phyloP scores from a whole-genome alignment of 2,329 filamentous ascomycete species.

The Aureobasidium sp. region DNA sequence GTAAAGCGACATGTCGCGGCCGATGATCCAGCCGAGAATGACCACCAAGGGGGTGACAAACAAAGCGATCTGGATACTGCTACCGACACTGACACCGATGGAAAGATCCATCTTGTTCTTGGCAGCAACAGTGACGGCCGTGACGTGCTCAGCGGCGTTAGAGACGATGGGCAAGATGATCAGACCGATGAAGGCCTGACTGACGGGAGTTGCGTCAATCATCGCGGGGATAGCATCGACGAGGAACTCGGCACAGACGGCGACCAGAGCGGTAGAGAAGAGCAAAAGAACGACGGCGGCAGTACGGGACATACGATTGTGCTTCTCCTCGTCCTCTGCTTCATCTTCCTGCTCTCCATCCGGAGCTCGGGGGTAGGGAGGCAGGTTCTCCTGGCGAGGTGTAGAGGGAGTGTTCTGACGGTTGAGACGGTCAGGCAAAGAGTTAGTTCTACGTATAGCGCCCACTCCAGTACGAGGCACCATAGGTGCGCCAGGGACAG shows the following conservation, averaged over 20 bases:
- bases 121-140: slow-evolving; percentile 67
- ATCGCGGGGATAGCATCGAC: slow-evolving; percentile 65
- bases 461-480: slow-evolving; percentile 29
- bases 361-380: neutral
- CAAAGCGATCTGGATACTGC: slow-evolving; percentile 71
- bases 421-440: slow-evolving; percentile 61
- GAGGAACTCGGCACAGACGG: slow-evolving; percentile 62
- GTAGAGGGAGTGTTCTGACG: slow-evolving; percentile 16
- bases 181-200: slow-evolving; percentile 67
- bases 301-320: slow-evolving; percentile 46
- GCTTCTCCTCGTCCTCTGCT: slow-evolving; percentile 24
- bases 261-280: slow-evolving; percentile 48
- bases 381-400: neutral
- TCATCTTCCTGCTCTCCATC: neutral
- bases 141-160: slow-evolving; percentile 75
- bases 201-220: slow-evolving; percentile 50
- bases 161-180: slow-evolving; percentile 78
- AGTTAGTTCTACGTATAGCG: slow-evolving; percentile 61
- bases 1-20: slow-evolving; percentile 58
- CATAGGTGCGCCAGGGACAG: slow-evolving; percentile 18
- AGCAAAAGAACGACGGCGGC: slow-evolving; percentile 48
- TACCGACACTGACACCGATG: slow-evolving; percentile 72
- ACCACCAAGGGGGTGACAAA: slow-evolving; percentile 72
- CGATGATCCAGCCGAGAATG: slow-evolving; percentile 70
- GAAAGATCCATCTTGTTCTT: slow-evolving; percentile 83